A percentile compares a stretch with the other conserved stretches of the same genome.
Conservation (phyloP, 2,329 filamentous ascomycete species). For the Aspergillus jensenii region DNA sequence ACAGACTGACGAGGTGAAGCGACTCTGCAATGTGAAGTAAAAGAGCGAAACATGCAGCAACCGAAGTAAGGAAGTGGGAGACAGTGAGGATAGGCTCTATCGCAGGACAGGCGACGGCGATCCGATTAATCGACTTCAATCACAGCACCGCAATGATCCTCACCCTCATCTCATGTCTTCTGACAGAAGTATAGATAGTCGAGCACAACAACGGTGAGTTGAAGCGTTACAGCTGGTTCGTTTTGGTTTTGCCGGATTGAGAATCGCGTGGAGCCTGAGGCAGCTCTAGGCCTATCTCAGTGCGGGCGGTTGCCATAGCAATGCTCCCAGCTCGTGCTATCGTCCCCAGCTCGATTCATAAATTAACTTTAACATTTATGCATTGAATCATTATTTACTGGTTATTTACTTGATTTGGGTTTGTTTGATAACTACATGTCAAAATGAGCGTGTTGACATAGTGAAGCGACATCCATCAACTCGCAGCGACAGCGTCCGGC, state of each 20-base stretch:
- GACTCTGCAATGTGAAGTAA: constrained; percentile 21
- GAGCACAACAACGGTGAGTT: constrained; percentile 9
- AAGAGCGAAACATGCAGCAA: constrained; percentile 25
- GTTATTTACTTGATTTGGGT: neutral
- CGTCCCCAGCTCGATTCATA: neutral
- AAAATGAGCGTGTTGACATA: neutral
- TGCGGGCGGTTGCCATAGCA: constrained; percentile 29
- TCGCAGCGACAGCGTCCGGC: neutral
- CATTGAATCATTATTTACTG: neutral
- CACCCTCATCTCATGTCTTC: neutral
- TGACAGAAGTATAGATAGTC: neutral
- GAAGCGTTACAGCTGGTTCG: constrained; percentile 12
- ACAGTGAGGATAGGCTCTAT: neutral
- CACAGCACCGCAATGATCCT: neutral
- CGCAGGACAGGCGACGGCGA: neutral
- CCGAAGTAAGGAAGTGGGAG: constrained; percentile 3
- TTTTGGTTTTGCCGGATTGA: constrained; percentile 28
- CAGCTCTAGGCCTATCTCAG: constrained; percentile 7
- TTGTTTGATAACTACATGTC: neutral
- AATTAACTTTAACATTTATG: neutral
- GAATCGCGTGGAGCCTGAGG: constrained; percentile 21
- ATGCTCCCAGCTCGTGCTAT: constrained; percentile 10
- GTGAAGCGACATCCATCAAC: neutral
- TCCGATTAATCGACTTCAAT: neutral
- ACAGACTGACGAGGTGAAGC: neutral